Base-by-base conservation (phyloP, 1,284 basidiomycete species). In the Ganoderma multipileum region DNA sequence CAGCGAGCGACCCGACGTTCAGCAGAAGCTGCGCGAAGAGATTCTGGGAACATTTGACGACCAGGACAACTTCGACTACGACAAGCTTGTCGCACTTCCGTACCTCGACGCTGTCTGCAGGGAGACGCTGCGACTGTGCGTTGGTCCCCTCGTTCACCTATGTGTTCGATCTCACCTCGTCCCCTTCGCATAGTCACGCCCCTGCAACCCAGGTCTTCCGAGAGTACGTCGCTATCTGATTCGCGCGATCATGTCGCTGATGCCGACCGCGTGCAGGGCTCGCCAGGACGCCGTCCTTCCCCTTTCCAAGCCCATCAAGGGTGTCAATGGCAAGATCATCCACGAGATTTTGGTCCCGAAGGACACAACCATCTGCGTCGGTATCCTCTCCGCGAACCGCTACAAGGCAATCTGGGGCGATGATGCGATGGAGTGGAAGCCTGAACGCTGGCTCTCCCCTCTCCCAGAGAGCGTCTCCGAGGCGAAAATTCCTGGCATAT, bases 351-450 rank as follows among this genome's bases (percentile, higher is more conserved):
- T 79, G 0, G 75, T 85, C 14, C 71, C 76, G 30, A 85, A 86
- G 71, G 87, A 85, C 5, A 85, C 88, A 61, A 72, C 75, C 0
- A 67, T 89, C 0, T 66, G 82, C 23, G 78, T 89, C 44, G 85
- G 87, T 0, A 84, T 89, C n/a, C 70, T 82, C 5, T 75, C 80
- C 1, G 71, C 87, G 47, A 89, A 90, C 72, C 73, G 81, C 9
- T 76, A 80, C 54, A 83, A 81, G 68, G 76, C 80, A 2, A 77
- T 89, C 7, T 90, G 88, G 88, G 88, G 89, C 11, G 81, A 84
- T 50, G 88, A 90, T 73, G 83, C 85, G 4, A 68, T 72, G 23
- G 83, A 87, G 66, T 89, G 85, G 79, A 85, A 78, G 84, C 77
- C 77, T 2, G 77, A 79, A 64, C 73, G 78, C 2, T 79, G 78